phyloP scores from a whole-genome alignment of 768 basidiomycete species.

The Leccinum subtestaceum region DNA sequence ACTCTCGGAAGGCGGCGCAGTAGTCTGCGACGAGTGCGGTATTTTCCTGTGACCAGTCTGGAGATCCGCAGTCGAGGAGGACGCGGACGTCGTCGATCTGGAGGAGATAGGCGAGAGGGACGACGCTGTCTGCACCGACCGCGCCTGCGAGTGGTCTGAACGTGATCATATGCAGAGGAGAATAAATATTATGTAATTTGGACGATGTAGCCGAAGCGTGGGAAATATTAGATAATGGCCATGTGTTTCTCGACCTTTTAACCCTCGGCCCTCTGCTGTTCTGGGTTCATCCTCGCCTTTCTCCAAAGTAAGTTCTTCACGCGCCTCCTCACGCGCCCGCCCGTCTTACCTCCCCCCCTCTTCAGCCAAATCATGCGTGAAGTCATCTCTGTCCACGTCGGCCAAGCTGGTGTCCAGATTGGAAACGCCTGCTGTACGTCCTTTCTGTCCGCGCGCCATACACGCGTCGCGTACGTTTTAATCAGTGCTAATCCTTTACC shows the following conservation, averaged over 20 bases:
- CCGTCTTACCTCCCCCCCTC: constrained; percentile 1
- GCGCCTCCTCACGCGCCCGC: constrained; percentile 27
- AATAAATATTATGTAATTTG: constrained; percentile 2
- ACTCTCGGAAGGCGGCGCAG: constrained; percentile 67
- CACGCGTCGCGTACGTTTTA: constrained; percentile 16
- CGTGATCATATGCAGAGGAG: constrained; percentile 68
- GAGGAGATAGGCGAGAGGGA: constrained; percentile 79
- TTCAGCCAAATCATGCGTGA: constrained; percentile 66
- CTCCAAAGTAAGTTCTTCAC: constrained; percentile 28
- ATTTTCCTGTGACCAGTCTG: constrained; percentile 74
- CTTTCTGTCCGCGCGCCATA: background rate
- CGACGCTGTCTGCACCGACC: constrained; percentile 60
- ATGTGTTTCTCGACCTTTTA: constrained; percentile 39
- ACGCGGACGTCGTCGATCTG: constrained; percentile 94
- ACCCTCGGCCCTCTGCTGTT: constrained; percentile 36
- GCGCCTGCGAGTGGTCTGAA: constrained; percentile 89
- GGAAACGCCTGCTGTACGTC: constrained; percentile 98
- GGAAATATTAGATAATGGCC: constrained; percentile 33
- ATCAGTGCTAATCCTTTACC: constrained; percentile 24
- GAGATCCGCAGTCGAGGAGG: constrained; percentile 92
- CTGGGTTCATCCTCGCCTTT: constrained; percentile 29
- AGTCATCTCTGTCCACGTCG: constrained; percentile 98
- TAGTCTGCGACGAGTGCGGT: constrained; percentile 42
- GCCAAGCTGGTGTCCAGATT: constrained; percentile 97
- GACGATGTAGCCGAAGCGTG: constrained; percentile 22